Base-by-base conservation (phyloP, 805 yeast genomes). In the Kodamaea laetipori region DNA sequence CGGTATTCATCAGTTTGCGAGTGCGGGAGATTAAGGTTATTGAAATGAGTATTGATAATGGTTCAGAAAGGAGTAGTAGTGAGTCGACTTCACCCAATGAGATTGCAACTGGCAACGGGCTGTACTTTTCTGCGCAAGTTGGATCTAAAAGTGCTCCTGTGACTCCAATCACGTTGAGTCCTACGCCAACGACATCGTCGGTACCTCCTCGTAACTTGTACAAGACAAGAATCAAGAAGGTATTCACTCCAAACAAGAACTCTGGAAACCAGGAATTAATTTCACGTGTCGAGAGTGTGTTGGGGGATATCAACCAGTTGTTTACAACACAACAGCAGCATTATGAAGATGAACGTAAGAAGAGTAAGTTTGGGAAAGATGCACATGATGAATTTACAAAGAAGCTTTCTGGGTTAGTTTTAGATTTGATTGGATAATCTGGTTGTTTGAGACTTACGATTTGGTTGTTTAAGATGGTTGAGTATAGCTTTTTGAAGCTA, bases 11-110 rank as follows among this genome's bases (percentile, higher is more conserved):
- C n/a, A 69, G 74, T 44, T 57, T 73, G 39, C 54, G 76, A 28
- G 76, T 74, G 3, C 52, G 75, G 6, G 78, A 73, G 41, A 67
- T 73, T 44, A 73, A 73, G 44, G 54, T 67, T 26, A 66, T 73
- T n/a, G 74, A 71, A 43, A 63, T 71, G 67, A 59, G 52, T 27
- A 32, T 43, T 7, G 36, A 35, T 35, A 41, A 48, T 27, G 38
- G 28, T 8, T 9, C 18, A 13, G 33, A 30, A 9, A 6, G 24
- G 24, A 21, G 24, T 8, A 21, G 24, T 6, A 13, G 19, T 11
- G 34, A 30, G 17, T 35, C 28, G 16, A 35, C 38, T 2, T 35
- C 38, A 6, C 38, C 38, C 17, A 13, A 12, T 3, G 38, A 35
- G 28, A 13, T 24, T 21, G 38, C 38, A 6, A n/a, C 34, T 6